Evolutionary conservation across 345 rosid species (phyloP).

Genomic region (Moricandia moricandioides): DNA sequence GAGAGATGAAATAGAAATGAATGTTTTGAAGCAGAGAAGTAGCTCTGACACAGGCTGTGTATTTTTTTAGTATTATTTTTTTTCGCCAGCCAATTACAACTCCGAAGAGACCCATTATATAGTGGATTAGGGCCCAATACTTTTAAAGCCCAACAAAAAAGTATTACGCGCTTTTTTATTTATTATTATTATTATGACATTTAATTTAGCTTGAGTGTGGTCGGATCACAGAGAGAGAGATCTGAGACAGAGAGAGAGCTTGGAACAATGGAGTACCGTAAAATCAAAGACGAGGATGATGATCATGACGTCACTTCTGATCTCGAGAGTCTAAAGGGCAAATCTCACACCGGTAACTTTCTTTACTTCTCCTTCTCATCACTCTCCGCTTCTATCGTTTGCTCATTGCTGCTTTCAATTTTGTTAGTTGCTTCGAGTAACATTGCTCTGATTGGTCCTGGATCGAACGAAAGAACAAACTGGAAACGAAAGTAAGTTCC

Average conservation of each 20-base stretch:
- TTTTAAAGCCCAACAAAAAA: background rate
- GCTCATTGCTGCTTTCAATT: slow-evolving; percentile 16
- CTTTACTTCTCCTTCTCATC: background rate
- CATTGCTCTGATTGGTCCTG: slow-evolving; percentile 36
- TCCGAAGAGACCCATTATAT: background rate
- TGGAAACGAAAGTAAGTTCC: slow-evolving; percentile 79
- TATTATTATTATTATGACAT: background rate
- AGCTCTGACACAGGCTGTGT: slow-evolving; percentile 53
- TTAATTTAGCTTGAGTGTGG: background rate
- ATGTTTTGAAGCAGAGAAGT: slow-evolving; percentile 28
- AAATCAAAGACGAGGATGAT: slow-evolving; percentile 73
- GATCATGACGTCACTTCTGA: slow-evolving; percentile 33
- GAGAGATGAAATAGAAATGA: background rate
- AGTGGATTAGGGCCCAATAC: background rate
- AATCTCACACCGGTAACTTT: slow-evolving; percentile 26
- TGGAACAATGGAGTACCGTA: slow-evolving; percentile 65
- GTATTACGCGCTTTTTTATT: background rate
- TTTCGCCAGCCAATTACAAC: background rate
- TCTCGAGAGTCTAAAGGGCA: slow-evolving; percentile 33
- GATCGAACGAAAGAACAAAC: slow-evolving; percentile 45
- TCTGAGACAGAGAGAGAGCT: slow-evolving; percentile 19
- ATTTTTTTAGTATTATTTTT: too few relatives aligned
- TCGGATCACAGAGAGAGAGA: slow-evolving; percentile 32
- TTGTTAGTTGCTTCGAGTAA: slow-evolving; percentile 43
- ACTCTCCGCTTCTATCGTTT: background rate